These are phyloP conservation scores for Phaseolus coccineus DNA, from an alignment of 331 rosid species.

Conservation along the genomic window DNA sequence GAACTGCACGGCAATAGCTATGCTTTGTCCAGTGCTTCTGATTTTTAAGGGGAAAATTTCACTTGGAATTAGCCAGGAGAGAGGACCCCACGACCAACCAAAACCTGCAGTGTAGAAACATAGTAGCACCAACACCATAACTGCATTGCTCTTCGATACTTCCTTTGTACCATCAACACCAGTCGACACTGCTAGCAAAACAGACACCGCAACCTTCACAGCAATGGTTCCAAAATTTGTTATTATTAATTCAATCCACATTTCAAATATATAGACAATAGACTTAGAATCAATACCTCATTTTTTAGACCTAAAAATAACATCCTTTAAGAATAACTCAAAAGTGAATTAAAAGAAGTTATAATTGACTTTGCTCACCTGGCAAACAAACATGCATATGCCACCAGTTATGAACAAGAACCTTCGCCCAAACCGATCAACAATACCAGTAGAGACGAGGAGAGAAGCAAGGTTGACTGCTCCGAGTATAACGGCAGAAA, in stretches of 20 bases:
- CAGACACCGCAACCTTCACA: not conserved
- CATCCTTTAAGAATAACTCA: no score
- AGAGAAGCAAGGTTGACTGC: not conserved
- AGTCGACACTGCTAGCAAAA: not conserved
- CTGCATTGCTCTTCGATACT: not conserved
- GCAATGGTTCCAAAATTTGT: not conserved
- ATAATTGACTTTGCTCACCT: not conserved
- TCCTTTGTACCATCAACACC: not conserved
- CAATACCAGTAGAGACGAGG: not conserved
- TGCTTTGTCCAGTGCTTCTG: slow-evolving; percentile 19
- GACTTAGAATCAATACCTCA: not conserved
- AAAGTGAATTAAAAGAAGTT: not conserved
- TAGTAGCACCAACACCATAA: not conserved
- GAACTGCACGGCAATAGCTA: not conserved
- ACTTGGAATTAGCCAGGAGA: slow-evolving; percentile 7
- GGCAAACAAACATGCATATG: not conserved
- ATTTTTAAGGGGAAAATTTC: slow-evolving; percentile 4
- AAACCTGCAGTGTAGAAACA: not conserved
- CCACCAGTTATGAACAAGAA: not conserved
- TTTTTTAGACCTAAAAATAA: no score
- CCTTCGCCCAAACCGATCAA: slow-evolving; percentile 9
- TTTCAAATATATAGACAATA: not conserved
- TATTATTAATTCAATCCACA: not conserved
- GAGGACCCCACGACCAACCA: slow-evolving; percentile 25
- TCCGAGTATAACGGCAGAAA: not conserved